Percentiles rank a stretch among this genome's conserved stretches.
Conservation (phyloP, 768 basidiomycete species). For the Hemileccinum rubropunctum region DNA sequence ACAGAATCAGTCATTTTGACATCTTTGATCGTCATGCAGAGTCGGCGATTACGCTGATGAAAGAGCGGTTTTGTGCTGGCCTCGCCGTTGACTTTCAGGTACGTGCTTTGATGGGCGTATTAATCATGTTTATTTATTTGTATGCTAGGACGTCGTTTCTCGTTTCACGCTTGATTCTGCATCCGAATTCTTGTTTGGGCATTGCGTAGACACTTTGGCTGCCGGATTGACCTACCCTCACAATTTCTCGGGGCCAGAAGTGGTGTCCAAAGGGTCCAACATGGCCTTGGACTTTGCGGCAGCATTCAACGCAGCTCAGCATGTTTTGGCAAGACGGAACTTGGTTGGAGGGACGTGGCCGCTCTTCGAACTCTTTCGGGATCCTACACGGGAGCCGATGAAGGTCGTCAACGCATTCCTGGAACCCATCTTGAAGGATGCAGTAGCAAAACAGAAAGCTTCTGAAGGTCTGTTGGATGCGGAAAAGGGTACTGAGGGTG, state of each 20-base stretch:
- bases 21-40: conserved; percentile 56
- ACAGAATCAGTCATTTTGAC: conserved; percentile 59
- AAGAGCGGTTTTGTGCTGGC: conserved; percentile 42
- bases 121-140: neutral
- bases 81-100: conserved; percentile 62
- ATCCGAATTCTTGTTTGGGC: conserved; percentile 50
- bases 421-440: conserved; percentile 37
- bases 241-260: conserved; percentile 10
- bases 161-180: conserved; percentile 53
- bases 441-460: conserved; percentile 25
- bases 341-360: conserved; percentile 37
- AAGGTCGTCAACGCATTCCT: conserved; percentile 37
- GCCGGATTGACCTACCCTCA: conserved; percentile 38
- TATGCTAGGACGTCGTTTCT: conserved; percentile 38
- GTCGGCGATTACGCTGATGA: conserved; percentile 42
- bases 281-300: conserved; percentile 25
- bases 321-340: conserved; percentile 25
- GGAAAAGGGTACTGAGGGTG: conserved; percentile 24
- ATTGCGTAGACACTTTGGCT: conserved; percentile 38
- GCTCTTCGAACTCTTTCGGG: conserved; percentile 34
- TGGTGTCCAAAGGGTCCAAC: conserved; percentile 13
- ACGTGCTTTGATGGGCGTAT: neutral
- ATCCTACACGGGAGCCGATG: conserved; percentile 34
- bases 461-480: conserved; percentile 2
- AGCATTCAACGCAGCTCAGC: conserved; percentile 36